A percentile compares a stretch with the other conserved stretches of the same genome.
Conservation (phyloP, 306 rosid genomes). For the Chamaecrista fasciculata region DNA sequence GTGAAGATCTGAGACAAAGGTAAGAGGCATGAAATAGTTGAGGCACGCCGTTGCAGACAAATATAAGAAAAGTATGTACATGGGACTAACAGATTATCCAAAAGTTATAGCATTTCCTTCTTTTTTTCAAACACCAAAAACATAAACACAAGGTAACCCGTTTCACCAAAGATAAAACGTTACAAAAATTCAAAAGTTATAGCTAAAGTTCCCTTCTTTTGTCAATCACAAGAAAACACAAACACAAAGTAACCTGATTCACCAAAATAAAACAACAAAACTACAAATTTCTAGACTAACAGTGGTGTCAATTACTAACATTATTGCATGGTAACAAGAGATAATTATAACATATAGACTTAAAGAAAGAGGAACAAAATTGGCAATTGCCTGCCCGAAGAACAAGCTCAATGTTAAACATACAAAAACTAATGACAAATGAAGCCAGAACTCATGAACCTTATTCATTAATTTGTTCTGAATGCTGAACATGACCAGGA, state of each 20-base stretch:
- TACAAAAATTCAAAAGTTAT: not conserved
- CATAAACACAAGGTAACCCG: not conserved
- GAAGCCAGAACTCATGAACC: not conserved
- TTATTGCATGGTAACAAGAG: not conserved
- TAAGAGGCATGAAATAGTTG: slow-evolving; percentile 22
- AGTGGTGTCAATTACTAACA: not conserved
- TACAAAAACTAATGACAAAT: not conserved
- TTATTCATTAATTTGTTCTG: not conserved
- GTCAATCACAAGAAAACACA: not conserved
- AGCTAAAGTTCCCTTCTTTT: not conserved
- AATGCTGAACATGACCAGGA: not conserved
- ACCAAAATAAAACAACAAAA: not conserved
- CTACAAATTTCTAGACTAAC: not conserved
- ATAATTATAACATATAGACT: not conserved
- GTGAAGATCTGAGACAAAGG: slow-evolving; percentile 60
- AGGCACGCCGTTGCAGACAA: slow-evolving; percentile 14
- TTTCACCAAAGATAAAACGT: not conserved
- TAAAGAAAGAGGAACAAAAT: not conserved
- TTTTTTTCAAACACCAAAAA: not conserved
- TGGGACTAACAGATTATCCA: not conserved
- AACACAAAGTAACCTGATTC: not conserved
- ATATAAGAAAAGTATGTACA: not conserved
- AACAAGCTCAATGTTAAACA: not conserved
- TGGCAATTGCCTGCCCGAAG: not conserved
- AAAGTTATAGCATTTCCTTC: no score